phyloP scores from a whole-genome alignment of 208 protist species.

The Wallacemonas sp. region DNA sequence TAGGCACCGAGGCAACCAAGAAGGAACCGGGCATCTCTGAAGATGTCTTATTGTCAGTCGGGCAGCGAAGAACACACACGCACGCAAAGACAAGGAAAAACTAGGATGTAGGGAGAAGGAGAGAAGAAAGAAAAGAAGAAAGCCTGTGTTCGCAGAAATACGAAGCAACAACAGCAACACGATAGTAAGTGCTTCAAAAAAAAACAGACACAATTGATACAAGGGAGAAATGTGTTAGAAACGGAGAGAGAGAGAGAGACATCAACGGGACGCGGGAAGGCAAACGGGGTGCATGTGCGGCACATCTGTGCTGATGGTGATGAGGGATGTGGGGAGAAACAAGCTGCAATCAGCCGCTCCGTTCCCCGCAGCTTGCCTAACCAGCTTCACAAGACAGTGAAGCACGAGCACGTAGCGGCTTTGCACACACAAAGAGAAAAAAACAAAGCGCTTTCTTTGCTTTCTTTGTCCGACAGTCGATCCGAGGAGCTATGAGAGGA shows the following conservation, averaged over 20 bases:
- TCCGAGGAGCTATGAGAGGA: no score
- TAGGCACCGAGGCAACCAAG: slow-evolving; percentile 48
- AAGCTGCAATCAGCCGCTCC: no score
- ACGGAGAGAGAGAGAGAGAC: neutral
- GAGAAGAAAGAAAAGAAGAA: neutral
- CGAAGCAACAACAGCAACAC: neutral
- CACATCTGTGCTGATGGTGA: no score
- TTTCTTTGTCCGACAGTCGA: neutral
- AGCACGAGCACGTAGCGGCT: no score
- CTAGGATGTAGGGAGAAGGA: neutral
- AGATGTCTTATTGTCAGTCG: neutral
- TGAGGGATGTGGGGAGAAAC: no score
- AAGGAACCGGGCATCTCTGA: slow-evolving; percentile 17
- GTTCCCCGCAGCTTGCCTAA: no score
- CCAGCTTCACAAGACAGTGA: no score
- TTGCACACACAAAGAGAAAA: no score
- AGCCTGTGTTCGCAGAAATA: no score
- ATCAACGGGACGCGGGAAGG: neutral
- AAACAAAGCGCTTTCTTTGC: no score
- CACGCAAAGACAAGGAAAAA: neutral
- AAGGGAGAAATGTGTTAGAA: no score
- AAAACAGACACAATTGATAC: neutral
- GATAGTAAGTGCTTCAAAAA: neutral
- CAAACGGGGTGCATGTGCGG: neutral
- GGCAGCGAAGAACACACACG: neutral